These are phyloP conservation scores for Ophiocytium majus DNA, from an alignment of 352 stramenopile genomes.

Conservation along the genomic window DNA sequence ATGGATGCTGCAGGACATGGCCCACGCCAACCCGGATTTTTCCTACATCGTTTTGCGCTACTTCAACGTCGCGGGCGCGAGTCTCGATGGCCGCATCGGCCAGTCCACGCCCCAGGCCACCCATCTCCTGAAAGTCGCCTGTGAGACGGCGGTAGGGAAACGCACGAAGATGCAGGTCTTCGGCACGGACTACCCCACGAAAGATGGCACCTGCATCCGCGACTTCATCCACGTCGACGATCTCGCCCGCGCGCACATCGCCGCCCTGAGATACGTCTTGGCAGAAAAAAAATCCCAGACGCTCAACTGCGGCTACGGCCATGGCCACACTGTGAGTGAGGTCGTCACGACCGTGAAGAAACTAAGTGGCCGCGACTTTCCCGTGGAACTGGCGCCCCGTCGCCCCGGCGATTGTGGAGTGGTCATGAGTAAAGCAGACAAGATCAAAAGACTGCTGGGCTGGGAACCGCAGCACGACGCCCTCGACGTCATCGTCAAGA, in stretches of 20 bases:
- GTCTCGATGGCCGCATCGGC: conserved; percentile 61
- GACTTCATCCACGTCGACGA: conserved; percentile 87
- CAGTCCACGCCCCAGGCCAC: neutral
- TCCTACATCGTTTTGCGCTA: conserved; percentile 45
- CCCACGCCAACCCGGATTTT: conserved; percentile 12
- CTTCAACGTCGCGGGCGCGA: conserved; percentile 68
- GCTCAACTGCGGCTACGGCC: conserved; percentile 1
- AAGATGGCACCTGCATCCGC: conserved; percentile 73
- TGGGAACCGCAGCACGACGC: neutral
- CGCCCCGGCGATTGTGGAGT: neutral
- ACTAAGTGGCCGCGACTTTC: neutral
- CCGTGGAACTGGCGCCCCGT: neutral
- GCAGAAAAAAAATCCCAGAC: neutral
- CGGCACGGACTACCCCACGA: conserved; percentile 70
- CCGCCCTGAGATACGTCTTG: neutral
- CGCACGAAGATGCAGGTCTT: neutral
- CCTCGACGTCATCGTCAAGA: neutral
- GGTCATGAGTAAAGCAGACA: neutral
- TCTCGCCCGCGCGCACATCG: conserved; percentile 59
- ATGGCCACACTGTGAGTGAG: neutral
- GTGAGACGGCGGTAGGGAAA: conserved; percentile 60
- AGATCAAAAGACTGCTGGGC: neutral
- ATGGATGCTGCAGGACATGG: neutral
- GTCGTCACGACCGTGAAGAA: neutral
- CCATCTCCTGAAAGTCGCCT: neutral